A percentile compares a stretch with the other conserved stretches of the same genome.
phyloP scores from a whole-genome alignment of 2,329 filamentous ascomycete species.

The Pseudopyrenochaeta lycopersici region DNA sequence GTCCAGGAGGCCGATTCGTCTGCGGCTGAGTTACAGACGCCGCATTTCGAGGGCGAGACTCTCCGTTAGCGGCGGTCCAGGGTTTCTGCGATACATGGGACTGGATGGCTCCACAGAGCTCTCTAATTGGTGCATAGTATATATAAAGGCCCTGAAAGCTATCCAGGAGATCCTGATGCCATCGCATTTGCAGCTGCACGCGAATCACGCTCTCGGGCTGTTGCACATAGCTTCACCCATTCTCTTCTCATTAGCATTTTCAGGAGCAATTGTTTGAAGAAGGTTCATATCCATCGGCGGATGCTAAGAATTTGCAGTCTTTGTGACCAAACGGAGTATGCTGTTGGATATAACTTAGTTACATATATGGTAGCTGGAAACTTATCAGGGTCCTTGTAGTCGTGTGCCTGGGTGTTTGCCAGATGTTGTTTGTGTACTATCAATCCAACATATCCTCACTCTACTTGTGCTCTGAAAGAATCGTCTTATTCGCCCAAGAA shows the following conservation, averaged over 20 bases:
- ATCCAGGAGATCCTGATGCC: background rate
- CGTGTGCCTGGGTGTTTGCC: background rate
- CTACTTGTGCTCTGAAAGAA: background rate
- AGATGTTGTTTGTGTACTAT: constrained; percentile 22
- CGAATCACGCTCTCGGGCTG: background rate
- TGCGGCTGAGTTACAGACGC: constrained; percentile 33
- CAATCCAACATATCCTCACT: constrained; percentile 24
- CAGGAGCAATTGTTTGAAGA: constrained; percentile 43
- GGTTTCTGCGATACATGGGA: background rate
- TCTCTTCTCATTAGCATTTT: constrained; percentile 44
- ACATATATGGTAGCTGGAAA: constrained; percentile 14
- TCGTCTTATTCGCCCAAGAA: background rate
- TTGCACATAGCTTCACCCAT: constrained; percentile 9
- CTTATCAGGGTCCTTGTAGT: constrained; percentile 12
- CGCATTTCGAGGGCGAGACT: constrained; percentile 29
- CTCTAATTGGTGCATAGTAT: background rate
- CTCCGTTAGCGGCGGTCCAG: constrained; percentile 24
- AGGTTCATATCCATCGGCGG: constrained; percentile 40
- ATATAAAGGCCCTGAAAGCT: background rate
- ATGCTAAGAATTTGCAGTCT: constrained; percentile 28
- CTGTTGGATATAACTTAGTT: constrained; percentile 31
- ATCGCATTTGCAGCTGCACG: background rate
- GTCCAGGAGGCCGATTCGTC: constrained; percentile 32
- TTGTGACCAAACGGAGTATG: constrained; percentile 14
- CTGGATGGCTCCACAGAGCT: constrained; percentile 1